A percentile compares a stretch with the other conserved stretches of the same genome.
These are phyloP conservation scores for Grosmannia serpens DNA, from an alignment of 2,329 filamentous ascomycete genomes.

Conservation along the genomic window DNA sequence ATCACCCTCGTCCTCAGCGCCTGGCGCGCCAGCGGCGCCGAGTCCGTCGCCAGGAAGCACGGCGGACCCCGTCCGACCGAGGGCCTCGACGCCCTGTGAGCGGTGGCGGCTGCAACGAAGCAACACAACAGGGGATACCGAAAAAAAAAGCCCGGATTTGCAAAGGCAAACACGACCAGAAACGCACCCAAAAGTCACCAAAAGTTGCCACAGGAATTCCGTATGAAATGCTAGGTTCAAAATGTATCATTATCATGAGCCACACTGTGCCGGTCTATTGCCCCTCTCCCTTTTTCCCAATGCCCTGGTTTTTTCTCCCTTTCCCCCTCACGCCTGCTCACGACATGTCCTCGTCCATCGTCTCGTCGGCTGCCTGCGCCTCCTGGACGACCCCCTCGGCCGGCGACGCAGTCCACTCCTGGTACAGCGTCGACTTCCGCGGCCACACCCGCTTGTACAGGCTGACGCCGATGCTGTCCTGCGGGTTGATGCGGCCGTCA, in stretches of 20 bases:
- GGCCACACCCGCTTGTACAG: constrained; percentile 82
- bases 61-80: constrained; percentile 48
- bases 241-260: constrained; percentile 9
- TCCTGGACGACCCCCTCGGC: constrained; percentile 20
- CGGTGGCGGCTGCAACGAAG: not conserved
- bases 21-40: constrained; percentile 83
- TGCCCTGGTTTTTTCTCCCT: not conserved
- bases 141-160: not conserved
- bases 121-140: too few relatives aligned
- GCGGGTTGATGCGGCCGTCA: constrained; percentile 88
- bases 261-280: constrained; percentile 4
- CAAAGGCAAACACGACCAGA: not conserved
- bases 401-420: constrained; percentile 22
- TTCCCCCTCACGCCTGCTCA: not conserved
- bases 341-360: constrained; percentile 29
- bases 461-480: constrained; percentile 87
- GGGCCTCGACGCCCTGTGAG: constrained; percentile 35
- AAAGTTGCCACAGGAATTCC: not conserved
- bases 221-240: not conserved
- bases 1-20: constrained; percentile 79
- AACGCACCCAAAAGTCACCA: not conserved
- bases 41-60: constrained; percentile 39
- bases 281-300: not conserved
- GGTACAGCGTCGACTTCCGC: constrained; percentile 44
- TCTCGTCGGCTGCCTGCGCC: constrained; percentile 12